phyloP scores from a whole-genome alignment of 2,329 filamentous ascomycete species.

The Pestalotiopsis sp. region DNA sequence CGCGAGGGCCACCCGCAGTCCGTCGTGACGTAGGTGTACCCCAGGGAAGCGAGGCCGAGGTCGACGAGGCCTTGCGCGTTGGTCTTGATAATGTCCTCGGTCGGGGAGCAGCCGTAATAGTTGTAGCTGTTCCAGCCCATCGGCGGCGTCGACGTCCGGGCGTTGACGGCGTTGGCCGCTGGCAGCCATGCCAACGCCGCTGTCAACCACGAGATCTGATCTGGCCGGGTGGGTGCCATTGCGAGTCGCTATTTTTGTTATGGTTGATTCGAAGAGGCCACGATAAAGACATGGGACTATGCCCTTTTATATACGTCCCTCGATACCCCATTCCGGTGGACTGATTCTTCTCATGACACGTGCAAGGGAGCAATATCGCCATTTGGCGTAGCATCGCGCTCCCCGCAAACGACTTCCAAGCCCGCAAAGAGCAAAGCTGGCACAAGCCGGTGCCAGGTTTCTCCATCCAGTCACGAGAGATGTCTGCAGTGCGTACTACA shows the following conservation, averaged over 20 bases:
- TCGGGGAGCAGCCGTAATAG: constrained; percentile 51
- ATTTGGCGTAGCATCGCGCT: neutral
- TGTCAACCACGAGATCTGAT: neutral
- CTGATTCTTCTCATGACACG: neutral
- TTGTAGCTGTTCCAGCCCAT: constrained; percentile 66
- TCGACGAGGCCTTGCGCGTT: constrained; percentile 57
- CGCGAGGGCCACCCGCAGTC: constrained; percentile 60
- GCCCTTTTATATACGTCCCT: neutral
- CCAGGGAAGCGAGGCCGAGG: constrained; percentile 50
- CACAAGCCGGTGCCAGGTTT: constrained; percentile 3
- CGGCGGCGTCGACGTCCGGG: constrained; percentile 35
- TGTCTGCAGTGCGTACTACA: neutral
- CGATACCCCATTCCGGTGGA: neutral
- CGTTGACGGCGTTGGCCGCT: constrained; percentile 17
- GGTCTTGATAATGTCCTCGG: constrained; percentile 48
- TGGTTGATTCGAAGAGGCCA: neutral
- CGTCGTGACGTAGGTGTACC: constrained; percentile 58
- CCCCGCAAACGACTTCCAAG: neutral
- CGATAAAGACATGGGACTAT: neutral
- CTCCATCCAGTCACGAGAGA: constrained; percentile 7
- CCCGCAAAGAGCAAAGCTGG: neutral
- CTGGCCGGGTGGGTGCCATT: neutral
- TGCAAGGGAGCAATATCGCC: neutral
- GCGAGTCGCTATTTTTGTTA: neutral
- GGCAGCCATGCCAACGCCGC: neutral